Percentiles rank a stretch among this genome's conserved stretches.
These are phyloP conservation scores for Ceratocystis harringtonii DNA, from an alignment of 2,329 filamentous ascomycete genomes.

Conservation along the genomic window DNA sequence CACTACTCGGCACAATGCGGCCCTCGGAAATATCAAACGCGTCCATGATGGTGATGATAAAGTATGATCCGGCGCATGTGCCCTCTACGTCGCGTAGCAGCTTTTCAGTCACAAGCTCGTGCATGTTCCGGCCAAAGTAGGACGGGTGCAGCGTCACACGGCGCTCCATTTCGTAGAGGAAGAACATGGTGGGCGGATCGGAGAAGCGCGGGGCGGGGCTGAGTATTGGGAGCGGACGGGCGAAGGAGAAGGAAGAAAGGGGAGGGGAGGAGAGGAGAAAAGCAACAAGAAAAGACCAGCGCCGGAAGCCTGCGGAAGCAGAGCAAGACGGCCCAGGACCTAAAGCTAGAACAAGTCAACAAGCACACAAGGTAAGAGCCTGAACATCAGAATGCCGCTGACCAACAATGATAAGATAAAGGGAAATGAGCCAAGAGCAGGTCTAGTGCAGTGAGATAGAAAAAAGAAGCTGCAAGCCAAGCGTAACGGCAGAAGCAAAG, in stretches of 20 bases:
- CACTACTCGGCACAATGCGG: slow-evolving; percentile 79
- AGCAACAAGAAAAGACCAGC: background rate
- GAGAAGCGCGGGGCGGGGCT: background rate
- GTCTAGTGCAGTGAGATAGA: no score
- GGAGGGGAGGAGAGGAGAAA: background rate
- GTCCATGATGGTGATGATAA: slow-evolving; percentile 96
- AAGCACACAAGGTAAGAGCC: no score
- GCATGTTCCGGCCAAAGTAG: slow-evolving; percentile 89
- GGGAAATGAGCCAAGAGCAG: no score
- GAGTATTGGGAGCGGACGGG: background rate
- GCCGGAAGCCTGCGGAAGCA: background rate
- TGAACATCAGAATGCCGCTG: no score
- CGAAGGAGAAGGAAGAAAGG: background rate
- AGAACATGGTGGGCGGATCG: slow-evolving; percentile 60
- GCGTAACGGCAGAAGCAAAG: background rate
- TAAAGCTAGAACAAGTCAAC: no score
- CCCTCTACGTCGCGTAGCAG: slow-evolving; percentile 89
- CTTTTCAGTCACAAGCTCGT: slow-evolving; percentile 77
- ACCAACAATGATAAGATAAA: no score
- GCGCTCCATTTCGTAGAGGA: slow-evolving; percentile 92
- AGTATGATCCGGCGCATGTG: slow-evolving; percentile 87
- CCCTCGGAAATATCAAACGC: slow-evolving; percentile 90
- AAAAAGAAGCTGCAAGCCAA: background rate
- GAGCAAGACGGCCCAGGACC: no score
- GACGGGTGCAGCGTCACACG: slow-evolving; percentile 91